phyloP scores from a whole-genome alignment of 2,329 filamentous ascomycete genomes.

The Pseudovirgaria hyperparasitica region DNA sequence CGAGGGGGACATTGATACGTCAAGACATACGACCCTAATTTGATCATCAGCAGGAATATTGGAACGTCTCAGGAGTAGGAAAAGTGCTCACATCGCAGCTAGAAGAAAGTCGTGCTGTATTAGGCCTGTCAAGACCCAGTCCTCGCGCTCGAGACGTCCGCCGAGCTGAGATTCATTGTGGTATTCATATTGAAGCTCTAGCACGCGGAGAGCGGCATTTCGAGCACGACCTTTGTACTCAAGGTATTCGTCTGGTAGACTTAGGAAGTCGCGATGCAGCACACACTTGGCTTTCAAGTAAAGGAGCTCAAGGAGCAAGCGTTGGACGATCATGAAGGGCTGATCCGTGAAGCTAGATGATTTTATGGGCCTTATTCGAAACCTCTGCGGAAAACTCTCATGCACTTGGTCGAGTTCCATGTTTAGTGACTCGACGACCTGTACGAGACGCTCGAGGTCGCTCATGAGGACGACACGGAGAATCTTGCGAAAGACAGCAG shows the following conservation, averaged over 20 bases:
- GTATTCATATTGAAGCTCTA: constrained; percentile 35
- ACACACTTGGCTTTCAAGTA: constrained; percentile 36
- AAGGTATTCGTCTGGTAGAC: too few species aligned
- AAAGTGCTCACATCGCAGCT: too few species aligned
- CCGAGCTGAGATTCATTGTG: constrained; percentile 30
- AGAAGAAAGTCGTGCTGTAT: constrained; percentile 32
- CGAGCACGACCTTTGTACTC: constrained; percentile 23
- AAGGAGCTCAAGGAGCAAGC: constrained; percentile 36
- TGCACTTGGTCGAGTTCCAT: constrained; percentile 15
- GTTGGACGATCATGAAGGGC: constrained; percentile 34
- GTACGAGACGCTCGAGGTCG: constrained; percentile 15
- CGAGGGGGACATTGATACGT: too few species aligned
- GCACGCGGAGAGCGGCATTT: constrained; percentile 32
- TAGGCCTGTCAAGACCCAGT: constrained; percentile 30
- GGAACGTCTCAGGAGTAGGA: too few species aligned
- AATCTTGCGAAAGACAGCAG: constrained; percentile 4
- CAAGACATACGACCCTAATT: too few species aligned
- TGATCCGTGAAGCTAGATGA: constrained; percentile 31
- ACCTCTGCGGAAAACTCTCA: constrained; percentile 12
- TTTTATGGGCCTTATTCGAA: constrained; percentile 10
- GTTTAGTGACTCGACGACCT: constrained; percentile 23
- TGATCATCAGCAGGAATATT: too few species aligned
- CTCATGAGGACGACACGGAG: constrained; percentile 4
- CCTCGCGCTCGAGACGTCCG: constrained; percentile 25
- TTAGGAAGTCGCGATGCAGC: constrained; percentile 39